A percentile compares a stretch with the other conserved stretches of the same genome.
Conservation (phyloP, 352 stramenopile genomes). For the Globisporangium camurandrum region DNA sequence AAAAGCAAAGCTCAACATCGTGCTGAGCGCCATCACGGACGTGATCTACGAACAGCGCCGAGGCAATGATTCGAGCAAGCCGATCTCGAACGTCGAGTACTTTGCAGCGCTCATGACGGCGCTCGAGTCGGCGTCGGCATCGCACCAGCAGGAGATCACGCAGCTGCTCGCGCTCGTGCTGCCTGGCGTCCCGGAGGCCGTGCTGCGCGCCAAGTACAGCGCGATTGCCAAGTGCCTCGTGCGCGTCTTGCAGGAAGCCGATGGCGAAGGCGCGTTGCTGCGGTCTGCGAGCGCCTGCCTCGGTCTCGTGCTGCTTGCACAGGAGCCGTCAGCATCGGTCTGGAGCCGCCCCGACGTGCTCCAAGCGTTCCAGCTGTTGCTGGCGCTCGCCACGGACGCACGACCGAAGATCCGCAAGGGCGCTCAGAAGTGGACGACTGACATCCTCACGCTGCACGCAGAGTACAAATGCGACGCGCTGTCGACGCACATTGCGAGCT, state of each 20-base stretch:
- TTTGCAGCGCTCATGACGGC: slow-evolving; percentile 85
- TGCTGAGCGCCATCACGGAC: slow-evolving; percentile 74
- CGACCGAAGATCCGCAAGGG: slow-evolving; percentile 82
- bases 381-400: slow-evolving; percentile 68
- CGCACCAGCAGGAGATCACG: slow-evolving; percentile 71
- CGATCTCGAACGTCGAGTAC: slow-evolving; percentile 79
- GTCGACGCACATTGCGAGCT: slow-evolving; percentile 83
- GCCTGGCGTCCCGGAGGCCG: slow-evolving; percentile 56
- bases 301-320: slow-evolving; percentile 50
- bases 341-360: slow-evolving; percentile 69
- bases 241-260: slow-evolving; percentile 61
- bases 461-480: slow-evolving; percentile 67
- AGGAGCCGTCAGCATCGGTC: slow-evolving; percentile 51
- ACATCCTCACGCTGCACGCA: slow-evolving; percentile 66
- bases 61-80: slow-evolving; percentile 10
- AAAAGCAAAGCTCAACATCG: slow-evolving; percentile 81
- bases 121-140: slow-evolving; percentile 59
- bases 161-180: slow-evolving; percentile 73
- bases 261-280: slow-evolving; percentile 51
- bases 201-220: slow-evolving; percentile 75
- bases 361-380: slow-evolving; percentile 69
- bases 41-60: slow-evolving; percentile 81
- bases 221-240: slow-evolving; percentile 63
- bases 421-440: slow-evolving; percentile 63
- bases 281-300: slow-evolving; percentile 62